Percentiles rank a stretch among this genome's conserved stretches.
These are phyloP conservation scores for Acanthamoeba triangularis DNA, from an alignment of 208 protist genomes.

Conservation along the genomic window DNA sequence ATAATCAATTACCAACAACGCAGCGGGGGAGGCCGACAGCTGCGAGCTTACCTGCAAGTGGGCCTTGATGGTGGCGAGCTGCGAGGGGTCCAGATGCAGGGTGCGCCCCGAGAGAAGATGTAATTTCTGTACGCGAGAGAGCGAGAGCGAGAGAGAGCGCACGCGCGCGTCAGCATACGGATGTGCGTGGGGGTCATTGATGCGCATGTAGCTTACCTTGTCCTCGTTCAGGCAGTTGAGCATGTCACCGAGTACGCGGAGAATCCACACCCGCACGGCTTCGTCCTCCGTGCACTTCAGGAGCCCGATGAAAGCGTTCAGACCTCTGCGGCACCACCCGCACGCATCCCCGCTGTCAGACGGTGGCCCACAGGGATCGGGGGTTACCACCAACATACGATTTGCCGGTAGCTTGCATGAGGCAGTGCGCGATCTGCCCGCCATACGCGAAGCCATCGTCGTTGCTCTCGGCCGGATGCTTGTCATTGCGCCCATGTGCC, in stretches of 20 bases:
- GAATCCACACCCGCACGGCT: slow-evolving; percentile 39
- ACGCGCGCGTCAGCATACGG: not conserved
- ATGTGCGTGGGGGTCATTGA: too few species aligned
- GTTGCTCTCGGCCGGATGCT: not conserved
- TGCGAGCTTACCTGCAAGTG: not conserved
- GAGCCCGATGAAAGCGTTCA: slow-evolving; percentile 45
- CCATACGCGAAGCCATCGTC: slow-evolving; percentile 9
- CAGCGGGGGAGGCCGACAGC: too few species aligned
- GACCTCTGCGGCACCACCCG: not conserved
- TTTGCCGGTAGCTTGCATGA: slow-evolving; percentile 48
- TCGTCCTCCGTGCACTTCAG: slow-evolving; percentile 29
- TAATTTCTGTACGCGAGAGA: not conserved
- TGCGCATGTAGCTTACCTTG: not conserved
- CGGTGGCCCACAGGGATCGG: not conserved
- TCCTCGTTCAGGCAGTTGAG: slow-evolving; percentile 64
- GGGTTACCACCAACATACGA: not conserved
- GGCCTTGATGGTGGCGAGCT: slow-evolving; percentile 49
- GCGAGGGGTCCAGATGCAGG: not conserved
- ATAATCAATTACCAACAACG: too few species aligned
- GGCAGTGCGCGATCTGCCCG: slow-evolving; percentile 56
- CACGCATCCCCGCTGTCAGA: not conserved
- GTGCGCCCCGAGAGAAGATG: slow-evolving; percentile 36
- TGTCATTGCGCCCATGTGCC: not conserved
- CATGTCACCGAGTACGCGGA: slow-evolving; percentile 33
- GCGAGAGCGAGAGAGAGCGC: too few species aligned